phyloP scores from a whole-genome alignment of 2,329 filamentous ascomycete genomes.

The Colletotrichum siamense region DNA sequence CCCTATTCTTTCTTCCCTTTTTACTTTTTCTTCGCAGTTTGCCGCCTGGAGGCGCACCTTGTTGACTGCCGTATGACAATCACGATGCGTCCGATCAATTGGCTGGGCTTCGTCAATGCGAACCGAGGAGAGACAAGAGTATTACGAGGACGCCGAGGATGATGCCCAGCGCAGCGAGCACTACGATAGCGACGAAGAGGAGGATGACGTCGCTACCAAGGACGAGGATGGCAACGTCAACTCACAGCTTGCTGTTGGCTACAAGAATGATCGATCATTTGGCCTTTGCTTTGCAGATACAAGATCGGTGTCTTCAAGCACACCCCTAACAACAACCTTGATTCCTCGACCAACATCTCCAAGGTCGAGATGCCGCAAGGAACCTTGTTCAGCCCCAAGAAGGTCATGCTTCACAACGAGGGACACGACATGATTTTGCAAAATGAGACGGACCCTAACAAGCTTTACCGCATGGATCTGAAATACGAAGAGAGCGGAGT shows the following conservation, averaged over 20 bases:
- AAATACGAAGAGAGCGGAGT: constrained; percentile 66
- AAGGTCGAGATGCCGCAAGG: constrained; percentile 91
- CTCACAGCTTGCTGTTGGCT: constrained; percentile 92
- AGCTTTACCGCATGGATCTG: constrained; percentile 95
- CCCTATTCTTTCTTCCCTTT: too few relatives aligned
- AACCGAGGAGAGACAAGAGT: constrained; percentile 37
- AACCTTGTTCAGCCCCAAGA: constrained; percentile 89
- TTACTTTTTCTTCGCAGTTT: too few relatives aligned
- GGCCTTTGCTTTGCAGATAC: constrained; percentile 82
- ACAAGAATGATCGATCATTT: constrained; percentile 96
- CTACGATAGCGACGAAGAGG: too few relatives aligned
- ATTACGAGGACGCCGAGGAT: constrained; percentile 65
- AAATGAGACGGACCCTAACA: constrained; percentile 82
- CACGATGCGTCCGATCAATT: too few relatives aligned
- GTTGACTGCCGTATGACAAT: too few relatives aligned
- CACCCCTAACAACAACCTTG: constrained; percentile 86
- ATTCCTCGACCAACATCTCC: constrained; percentile 97
- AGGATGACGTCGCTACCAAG: constrained; percentile 69
- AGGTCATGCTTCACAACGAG: constrained; percentile 94
- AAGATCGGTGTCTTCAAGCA: constrained; percentile 99
- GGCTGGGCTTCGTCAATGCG: too few relatives aligned
- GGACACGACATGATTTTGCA: constrained; percentile 91
- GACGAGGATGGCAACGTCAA: constrained; percentile 85
- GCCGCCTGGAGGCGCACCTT: too few relatives aligned
- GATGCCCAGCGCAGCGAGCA: constrained; percentile 72